Base-by-base conservation (phyloP, 257 asterid species). In the Ilex aquifolium region DNA sequence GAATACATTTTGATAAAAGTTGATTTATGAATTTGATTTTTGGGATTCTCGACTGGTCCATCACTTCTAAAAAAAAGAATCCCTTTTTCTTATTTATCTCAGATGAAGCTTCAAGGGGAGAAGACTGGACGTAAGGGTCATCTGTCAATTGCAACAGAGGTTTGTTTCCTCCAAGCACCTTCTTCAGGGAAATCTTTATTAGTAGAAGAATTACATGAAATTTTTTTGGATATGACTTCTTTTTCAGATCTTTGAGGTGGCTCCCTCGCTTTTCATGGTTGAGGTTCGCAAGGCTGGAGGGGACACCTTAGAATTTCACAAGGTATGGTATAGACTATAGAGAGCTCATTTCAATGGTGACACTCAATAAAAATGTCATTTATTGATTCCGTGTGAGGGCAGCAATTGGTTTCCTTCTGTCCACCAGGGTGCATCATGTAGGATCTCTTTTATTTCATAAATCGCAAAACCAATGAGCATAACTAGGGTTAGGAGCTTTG, bases 221-320 rank as follows among this genome's bases (percentile, higher is more conserved):
- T 6, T 2, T 46, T 10, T 29, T 60, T 2, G 44, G 32, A 9
- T 27, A 54, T 65, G 27, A 21, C 27, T 48, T 63, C 61, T 52
- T 7, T 51, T 71, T 71, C 83, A 91, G 98, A 68, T 91, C 16
- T 86, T 80, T 69, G 98, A 91, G 80, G 96, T 91, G 68, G 94
- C 98, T 58, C 98, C 98, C 54, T 88, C 95, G 0, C 80, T 91
- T 46, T 82, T 81, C 80, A 84, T 91, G 88, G 96, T 91, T 52
- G 96, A 91, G 83, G 82, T 91, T 75, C 94, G 96, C 61, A 91
- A 91, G 77, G 82, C 95, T 21, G 95, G 95, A 52, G 98, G 98
- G 62, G 98, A 91, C 69, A 91, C 98, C 56, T 77, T 91, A 66
- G 98, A 91, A 74, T 91, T 91, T 74, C 96, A 88, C 82, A 86